Conservation (phyloP, 163 green algal species). For the Chloroidium sp. region DNA sequence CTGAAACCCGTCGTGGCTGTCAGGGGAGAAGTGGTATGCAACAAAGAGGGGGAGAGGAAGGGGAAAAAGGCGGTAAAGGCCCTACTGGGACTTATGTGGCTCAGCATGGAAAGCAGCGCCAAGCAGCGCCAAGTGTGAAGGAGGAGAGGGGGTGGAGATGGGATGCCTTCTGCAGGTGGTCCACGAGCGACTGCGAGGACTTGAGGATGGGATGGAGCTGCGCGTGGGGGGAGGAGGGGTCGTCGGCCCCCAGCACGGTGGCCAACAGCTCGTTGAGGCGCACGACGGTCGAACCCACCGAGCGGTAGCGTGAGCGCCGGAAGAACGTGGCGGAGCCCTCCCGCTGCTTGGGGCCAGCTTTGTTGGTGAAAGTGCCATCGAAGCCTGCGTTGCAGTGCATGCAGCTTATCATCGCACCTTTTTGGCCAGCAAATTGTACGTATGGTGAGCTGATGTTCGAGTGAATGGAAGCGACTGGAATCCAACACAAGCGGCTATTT, state of each 20-base stretch:
- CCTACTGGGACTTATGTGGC: no score
- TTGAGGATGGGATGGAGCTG: slow-evolving; percentile 49
- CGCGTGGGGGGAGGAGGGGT: not conserved
- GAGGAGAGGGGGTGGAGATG: no score
- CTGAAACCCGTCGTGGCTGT: no score
- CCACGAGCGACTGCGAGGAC: slow-evolving; percentile 40
- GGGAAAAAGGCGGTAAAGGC: no score
- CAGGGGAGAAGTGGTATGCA: no score
- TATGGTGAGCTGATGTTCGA: no score
- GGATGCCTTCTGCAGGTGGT: slow-evolving; percentile 53
- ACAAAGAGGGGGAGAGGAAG: no score
- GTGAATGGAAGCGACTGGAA: no score
- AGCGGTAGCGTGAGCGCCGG: slow-evolving; percentile 42
- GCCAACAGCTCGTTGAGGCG: slow-evolving; percentile 30
- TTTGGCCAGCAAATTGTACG: no score
- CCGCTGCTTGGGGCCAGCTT: slow-evolving; percentile 51
- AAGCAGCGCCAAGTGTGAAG: no score
- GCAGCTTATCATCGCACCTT: not conserved
- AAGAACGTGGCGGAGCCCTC: slow-evolving; percentile 84
- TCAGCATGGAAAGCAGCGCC: no score
- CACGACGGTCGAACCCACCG: slow-evolving; percentile 34
- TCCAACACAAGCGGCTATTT: no score
- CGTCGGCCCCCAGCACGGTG: not conserved
- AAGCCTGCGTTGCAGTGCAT: slow-evolving; percentile 38
- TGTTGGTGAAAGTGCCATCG: slow-evolving; percentile 75